A percentile compares a stretch with the other conserved stretches of the same genome.
These are phyloP conservation scores for Tubosaeta sp. DNA, from an alignment of 768 basidiomycete genomes.

Conservation along the genomic window DNA sequence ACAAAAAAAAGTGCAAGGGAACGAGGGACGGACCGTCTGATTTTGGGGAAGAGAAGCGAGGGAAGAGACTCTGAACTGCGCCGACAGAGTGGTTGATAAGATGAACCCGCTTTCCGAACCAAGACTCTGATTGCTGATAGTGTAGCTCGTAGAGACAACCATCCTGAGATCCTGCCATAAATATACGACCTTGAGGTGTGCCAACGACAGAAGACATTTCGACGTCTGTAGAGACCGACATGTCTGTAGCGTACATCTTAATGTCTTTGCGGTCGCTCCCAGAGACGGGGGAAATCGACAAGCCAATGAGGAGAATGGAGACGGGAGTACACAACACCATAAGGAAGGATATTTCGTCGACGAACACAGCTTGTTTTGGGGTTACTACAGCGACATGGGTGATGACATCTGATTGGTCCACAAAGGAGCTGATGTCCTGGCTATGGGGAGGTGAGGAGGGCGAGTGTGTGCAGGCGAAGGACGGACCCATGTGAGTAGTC, in stretches of 20 bases:
- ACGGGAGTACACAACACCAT: constrained; percentile 89
- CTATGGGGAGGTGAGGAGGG: constrained; percentile 34
- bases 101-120: constrained; percentile 86
- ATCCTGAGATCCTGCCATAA: constrained; percentile 83
- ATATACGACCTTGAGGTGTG: constrained; percentile 79
- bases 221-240: constrained; percentile 71
- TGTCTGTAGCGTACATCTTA: constrained; percentile 87
- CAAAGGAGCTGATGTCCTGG: constrained; percentile 89
- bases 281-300: constrained; percentile 49
- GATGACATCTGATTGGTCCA: constrained; percentile 88
- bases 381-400: constrained; percentile 83
- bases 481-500: constrained; percentile 91
- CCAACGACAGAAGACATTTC: constrained; percentile 85
- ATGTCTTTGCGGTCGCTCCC: constrained; percentile 61
- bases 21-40: constrained; percentile 53
- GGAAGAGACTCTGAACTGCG: constrained; percentile 73
- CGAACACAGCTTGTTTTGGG: constrained; percentile 82
- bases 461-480: background rate
- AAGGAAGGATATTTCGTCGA: constrained; percentile 86
- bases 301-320: constrained; percentile 78
- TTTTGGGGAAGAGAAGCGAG: constrained; percentile 61
- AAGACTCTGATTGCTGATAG: constrained; percentile 86
- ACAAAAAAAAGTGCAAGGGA: background rate
- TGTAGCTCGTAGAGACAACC: constrained; percentile 89
- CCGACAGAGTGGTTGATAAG: constrained; percentile 86